phyloP scores from a whole-genome alignment of 805 yeast species.

The Hanseniaspora occidentalis region DNA sequence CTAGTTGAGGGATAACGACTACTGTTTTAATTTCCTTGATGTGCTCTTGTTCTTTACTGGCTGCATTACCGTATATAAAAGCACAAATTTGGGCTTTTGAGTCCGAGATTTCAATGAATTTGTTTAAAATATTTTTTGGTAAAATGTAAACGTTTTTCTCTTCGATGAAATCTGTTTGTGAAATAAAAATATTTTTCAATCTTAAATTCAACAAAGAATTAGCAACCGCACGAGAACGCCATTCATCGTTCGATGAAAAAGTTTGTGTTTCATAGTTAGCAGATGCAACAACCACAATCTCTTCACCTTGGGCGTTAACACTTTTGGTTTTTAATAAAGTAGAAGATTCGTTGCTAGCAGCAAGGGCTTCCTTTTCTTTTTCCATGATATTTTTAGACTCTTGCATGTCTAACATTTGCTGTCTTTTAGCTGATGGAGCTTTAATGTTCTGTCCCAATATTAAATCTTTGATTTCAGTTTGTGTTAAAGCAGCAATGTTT shows the following conservation, averaged over 20 bases:
- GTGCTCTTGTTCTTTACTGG: slow-evolving; percentile 45
- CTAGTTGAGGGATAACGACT: slow-evolving; percentile 81
- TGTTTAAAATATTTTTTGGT: slow-evolving; percentile 70
- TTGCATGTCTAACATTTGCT: slow-evolving; percentile 69
- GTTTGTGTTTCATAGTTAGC: slow-evolving; percentile 75
- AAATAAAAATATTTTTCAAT: slow-evolving; percentile 59
- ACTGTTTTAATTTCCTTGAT: slow-evolving; percentile 70
- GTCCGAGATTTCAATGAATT: slow-evolving; percentile 72
- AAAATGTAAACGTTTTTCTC: slow-evolving; percentile 56
- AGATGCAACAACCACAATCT: slow-evolving; percentile 87
- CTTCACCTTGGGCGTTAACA: slow-evolving; percentile 90
- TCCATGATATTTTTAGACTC: slow-evolving; percentile 30
- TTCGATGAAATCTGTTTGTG: slow-evolving; percentile 52
- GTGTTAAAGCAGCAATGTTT: slow-evolving; percentile 77
- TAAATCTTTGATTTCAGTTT: slow-evolving; percentile 84
- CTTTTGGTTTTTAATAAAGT: slow-evolving; percentile 75
- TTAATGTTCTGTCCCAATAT: slow-evolving; percentile 88
- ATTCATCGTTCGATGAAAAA: slow-evolving; percentile 75
- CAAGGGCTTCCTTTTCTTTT: slow-evolving; percentile 28
- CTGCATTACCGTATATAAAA: slow-evolving; percentile 66
- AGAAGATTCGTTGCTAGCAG: slow-evolving; percentile 28
- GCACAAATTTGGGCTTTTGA: slow-evolving; percentile 75
- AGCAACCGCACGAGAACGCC: slow-evolving; percentile 82
- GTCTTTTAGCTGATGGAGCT: slow-evolving; percentile 81
- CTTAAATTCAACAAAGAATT: slow-evolving; percentile 62